phyloP scores from a whole-genome alignment of 75 land plant species.

The Cryptomeria japonica region DNA sequence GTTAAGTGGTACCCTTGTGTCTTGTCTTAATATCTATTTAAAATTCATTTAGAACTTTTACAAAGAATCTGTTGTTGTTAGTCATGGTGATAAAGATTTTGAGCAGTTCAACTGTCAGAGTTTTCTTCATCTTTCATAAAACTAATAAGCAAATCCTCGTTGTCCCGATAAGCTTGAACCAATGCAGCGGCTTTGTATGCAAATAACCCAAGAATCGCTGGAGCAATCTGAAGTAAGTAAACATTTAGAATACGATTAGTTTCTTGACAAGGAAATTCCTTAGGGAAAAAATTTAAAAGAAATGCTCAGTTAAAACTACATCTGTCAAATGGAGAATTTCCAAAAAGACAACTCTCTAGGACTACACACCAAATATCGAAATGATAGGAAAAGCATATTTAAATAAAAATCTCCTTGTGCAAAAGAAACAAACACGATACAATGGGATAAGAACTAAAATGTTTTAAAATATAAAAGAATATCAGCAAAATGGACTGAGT shows the following conservation, averaged over 20 bases:
- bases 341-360: slow-evolving; percentile 1
- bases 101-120: slow-evolving; percentile 12
- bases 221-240: slow-evolving; percentile 63
- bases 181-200: slow-evolving; percentile 96
- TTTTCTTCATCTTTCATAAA: slow-evolving; percentile 53
- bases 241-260: background rate
- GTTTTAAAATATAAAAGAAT: no score
- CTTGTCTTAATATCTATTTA: background rate
- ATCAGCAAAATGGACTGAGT: background rate
- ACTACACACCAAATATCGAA: background rate
- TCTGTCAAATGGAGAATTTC: background rate
- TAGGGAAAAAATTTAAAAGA: background rate
- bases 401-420: background rate
- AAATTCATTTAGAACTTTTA: background rate
- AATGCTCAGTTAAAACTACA: background rate
- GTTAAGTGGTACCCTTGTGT: background rate
- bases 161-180: slow-evolving; percentile 94
- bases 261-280: slow-evolving; percentile 4
- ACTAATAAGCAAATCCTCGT: slow-evolving; percentile 64
- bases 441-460: background rate
- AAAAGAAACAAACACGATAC: background rate
- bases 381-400: background rate
- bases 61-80: background rate
- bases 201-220: slow-evolving; percentile 89
- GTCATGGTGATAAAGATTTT: background rate